Conservation (phyloP, 495 filamentous ascomycete species). For the Penicillium roqueforti region DNA sequence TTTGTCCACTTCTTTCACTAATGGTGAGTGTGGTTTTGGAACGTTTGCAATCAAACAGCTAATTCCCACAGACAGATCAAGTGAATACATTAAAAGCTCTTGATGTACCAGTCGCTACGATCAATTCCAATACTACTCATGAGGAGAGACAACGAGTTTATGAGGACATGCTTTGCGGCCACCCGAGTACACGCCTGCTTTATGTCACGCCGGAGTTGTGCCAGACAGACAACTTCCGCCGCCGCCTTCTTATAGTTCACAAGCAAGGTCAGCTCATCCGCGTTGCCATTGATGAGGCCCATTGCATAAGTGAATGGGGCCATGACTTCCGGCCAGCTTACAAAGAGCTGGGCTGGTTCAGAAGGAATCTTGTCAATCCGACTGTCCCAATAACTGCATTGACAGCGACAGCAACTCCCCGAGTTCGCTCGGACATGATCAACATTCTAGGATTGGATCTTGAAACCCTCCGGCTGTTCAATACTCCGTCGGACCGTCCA, state of each 20-base stretch:
- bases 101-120: slow-evolving; percentile 73
- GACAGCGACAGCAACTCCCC: slow-evolving; percentile 81
- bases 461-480: slow-evolving; percentile 63
- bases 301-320: slow-evolving; percentile 97
- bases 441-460: slow-evolving; percentile 63
- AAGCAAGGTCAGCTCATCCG: slow-evolving; percentile 76
- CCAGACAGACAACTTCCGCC: slow-evolving; percentile 71
- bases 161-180: slow-evolving; percentile 77
- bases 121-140: slow-evolving; percentile 74
- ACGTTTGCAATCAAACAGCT: background rate
- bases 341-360: slow-evolving; percentile 85
- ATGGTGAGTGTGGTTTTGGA: slow-evolving; percentile 56
- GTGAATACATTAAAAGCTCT: slow-evolving; percentile 72
- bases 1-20: slow-evolving; percentile 83
- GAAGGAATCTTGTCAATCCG: slow-evolving; percentile 66
- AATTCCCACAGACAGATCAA: slow-evolving; percentile 68
- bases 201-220: slow-evolving; percentile 95
- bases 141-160: slow-evolving; percentile 64
- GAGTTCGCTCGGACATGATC: slow-evolving; percentile 77
- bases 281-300: slow-evolving; percentile 89
- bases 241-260: slow-evolving; percentile 67
- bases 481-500: slow-evolving; percentile 70
- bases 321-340: slow-evolving; percentile 96
- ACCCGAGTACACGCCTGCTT: slow-evolving; percentile 76
- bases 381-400: slow-evolving; percentile 84